A percentile compares a stretch with the other conserved stretches of the same genome.
phyloP scores from a whole-genome alignment of 2,329 filamentous ascomycete genomes.

The Coniochaeta hoffmannii region DNA sequence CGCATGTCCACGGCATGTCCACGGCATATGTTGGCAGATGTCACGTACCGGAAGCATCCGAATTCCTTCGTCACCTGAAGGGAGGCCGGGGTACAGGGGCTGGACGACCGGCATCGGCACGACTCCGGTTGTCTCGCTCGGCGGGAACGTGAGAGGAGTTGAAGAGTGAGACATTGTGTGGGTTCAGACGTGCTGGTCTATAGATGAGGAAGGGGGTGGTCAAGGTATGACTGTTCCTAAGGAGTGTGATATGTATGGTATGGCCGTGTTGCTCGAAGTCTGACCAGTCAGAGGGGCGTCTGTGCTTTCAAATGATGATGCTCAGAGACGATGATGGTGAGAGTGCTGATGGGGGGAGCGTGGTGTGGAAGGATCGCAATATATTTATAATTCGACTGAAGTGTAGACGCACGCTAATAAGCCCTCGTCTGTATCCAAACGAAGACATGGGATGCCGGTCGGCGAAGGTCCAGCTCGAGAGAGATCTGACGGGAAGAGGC shows the following conservation, averaged over 20 bases:
- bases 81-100: conserved; percentile 6
- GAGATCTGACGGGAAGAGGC: conserved; percentile 1
- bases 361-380: not conserved
- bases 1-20: not conserved
- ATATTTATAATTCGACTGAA: not conserved
- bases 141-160: not conserved
- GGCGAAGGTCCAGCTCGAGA: not conserved
- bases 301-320: not conserved
- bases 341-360: not conserved
- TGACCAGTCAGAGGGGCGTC: not conserved
- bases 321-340: not conserved
- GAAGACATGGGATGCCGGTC: not conserved
- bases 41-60: conserved; percentile 12
- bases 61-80: conserved; percentile 6
- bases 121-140: not conserved
- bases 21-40: not conserved
- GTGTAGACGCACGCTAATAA: not conserved
- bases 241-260: not conserved
- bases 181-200: too few species aligned
- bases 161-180: not conserved
- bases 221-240: not conserved
- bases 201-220: not conserved
- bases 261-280: not conserved
- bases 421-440: not conserved
- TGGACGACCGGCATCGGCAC: conserved; percentile 3